Conservation (phyloP, 2,329 filamentous ascomycete genomes). For the Alternaria burnsii region DNA sequence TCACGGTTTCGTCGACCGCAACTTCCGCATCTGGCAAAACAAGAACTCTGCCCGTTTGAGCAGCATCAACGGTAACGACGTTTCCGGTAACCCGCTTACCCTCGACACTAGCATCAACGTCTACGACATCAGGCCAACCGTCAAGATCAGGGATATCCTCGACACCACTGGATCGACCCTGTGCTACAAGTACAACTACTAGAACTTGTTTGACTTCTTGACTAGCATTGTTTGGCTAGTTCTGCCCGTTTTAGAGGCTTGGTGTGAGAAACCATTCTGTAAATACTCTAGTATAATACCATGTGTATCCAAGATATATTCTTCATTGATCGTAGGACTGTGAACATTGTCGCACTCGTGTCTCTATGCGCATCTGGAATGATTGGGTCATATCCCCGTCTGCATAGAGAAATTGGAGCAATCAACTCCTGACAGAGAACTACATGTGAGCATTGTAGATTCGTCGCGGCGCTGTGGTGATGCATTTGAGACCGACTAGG, state of each 20-base stretch:
- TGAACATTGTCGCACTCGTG: not conserved
- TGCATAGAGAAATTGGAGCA: not conserved
- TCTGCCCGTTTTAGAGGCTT: conserved; percentile 5
- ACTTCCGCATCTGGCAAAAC: conserved; percentile 62
- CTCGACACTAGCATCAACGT: conserved; percentile 41
- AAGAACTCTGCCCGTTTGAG: conserved; percentile 30
- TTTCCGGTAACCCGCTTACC: conserved; percentile 30
- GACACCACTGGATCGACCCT: conserved; percentile 35
- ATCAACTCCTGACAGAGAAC: not conserved
- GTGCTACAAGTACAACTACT: conserved; percentile 51
- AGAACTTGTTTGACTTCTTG: conserved; percentile 11
- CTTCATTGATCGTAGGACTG: not conserved
- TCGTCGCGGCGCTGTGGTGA: not conserved
- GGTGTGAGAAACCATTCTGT: conserved; percentile 8
- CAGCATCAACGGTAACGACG: conserved; percentile 54
- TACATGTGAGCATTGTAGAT: not conserved
- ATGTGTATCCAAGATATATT: conserved; percentile 3
- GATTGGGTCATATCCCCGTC: not conserved
- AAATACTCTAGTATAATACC: conserved; percentile 13
- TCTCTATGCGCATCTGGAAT: not conserved
- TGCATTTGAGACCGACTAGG: not conserved
- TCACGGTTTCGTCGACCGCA: conserved; percentile 60
- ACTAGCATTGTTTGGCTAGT: not conserved
- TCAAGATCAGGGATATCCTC: conserved; percentile 42
- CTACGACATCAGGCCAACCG: conserved; percentile 37